These are phyloP conservation scores for Chimonanthus praecox DNA, from an alignment of 164 flowering plant species.

Conservation along the genomic window DNA sequence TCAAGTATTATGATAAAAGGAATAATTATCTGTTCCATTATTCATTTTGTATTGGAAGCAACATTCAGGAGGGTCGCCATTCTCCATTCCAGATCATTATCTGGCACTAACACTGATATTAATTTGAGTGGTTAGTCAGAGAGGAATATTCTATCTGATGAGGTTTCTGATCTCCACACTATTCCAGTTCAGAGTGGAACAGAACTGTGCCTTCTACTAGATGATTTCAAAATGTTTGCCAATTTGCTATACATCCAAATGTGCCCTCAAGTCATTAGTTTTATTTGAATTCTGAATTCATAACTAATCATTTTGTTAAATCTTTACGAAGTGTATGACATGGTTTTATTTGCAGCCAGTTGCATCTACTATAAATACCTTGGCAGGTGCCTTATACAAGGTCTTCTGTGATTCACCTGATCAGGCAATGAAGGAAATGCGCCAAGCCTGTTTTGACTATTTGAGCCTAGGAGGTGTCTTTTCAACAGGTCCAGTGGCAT, in stretches of 20 bases:
- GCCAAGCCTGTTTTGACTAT: constrained; percentile 88
- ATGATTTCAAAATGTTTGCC: neutral
- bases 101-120: neutral
- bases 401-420: constrained; percentile 86
- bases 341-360: constrained; percentile 52
- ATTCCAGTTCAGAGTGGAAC: neutral
- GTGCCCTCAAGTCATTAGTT: neutral
- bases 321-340: neutral
- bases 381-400: constrained; percentile 75
- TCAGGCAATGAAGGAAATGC: constrained; percentile 87
- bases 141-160: neutral
- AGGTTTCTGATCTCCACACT: neutral
- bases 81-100: neutral
- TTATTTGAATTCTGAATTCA: neutral
- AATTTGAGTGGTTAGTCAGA: neutral
- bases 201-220: neutral
- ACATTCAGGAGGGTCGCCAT: neutral
- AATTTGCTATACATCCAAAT: neutral
- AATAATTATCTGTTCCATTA: too few relatives aligned
- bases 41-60: neutral
- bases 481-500: constrained; percentile 67
- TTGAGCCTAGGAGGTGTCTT: constrained; percentile 72
- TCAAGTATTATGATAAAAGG: neutral
- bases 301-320: neutral
- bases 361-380: constrained; percentile 75